These are phyloP conservation scores for Penicillium arizonense DNA, from an alignment of 495 filamentous ascomycete species.

Conservation along the genomic window DNA sequence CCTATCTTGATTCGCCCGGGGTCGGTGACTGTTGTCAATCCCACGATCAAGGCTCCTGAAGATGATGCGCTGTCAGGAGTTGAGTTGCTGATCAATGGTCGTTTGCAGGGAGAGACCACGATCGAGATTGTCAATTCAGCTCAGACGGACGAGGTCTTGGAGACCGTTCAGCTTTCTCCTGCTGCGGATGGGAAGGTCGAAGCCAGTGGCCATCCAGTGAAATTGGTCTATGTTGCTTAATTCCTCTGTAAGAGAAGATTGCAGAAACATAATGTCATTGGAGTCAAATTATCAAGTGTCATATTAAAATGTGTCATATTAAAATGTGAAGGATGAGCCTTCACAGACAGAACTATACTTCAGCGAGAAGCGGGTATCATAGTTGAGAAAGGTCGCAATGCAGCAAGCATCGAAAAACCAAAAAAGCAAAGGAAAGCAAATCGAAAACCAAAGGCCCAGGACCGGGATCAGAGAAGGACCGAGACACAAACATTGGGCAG, in stretches of 20 bases:
- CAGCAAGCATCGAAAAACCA: background rate
- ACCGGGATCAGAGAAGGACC: background rate
- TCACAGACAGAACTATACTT: conserved; percentile 6
- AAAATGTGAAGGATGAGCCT: background rate
- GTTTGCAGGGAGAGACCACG: conserved; percentile 15
- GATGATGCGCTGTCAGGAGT: conserved; percentile 37
- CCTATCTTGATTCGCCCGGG: conserved; percentile 41
- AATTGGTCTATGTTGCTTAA: conserved; percentile 4
- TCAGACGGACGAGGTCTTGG: conserved; percentile 32
- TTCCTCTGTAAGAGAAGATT: conserved; percentile 1
- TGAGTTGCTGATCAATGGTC: conserved; percentile 39
- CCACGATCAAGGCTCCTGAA: conserved; percentile 31
- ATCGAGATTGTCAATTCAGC: conserved; percentile 38
- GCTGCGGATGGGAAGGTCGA: conserved; percentile 13
- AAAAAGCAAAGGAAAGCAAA: background rate
- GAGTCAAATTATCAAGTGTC: conserved; percentile 8
- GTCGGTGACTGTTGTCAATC: conserved; percentile 35
- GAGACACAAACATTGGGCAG: background rate
- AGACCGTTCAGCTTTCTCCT: conserved; percentile 19
- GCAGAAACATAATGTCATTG: conserved; percentile 14
- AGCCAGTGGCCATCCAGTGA: conserved; percentile 16
- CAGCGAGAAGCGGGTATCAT: conserved; percentile 30
- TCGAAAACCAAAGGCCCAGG: background rate
- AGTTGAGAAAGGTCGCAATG: conserved; percentile 16
- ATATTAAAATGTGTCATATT: conserved; percentile 6